Evolutionary conservation across 768 basidiomycete species (phyloP).

Genomic region (Suillus brevipes): DNA sequence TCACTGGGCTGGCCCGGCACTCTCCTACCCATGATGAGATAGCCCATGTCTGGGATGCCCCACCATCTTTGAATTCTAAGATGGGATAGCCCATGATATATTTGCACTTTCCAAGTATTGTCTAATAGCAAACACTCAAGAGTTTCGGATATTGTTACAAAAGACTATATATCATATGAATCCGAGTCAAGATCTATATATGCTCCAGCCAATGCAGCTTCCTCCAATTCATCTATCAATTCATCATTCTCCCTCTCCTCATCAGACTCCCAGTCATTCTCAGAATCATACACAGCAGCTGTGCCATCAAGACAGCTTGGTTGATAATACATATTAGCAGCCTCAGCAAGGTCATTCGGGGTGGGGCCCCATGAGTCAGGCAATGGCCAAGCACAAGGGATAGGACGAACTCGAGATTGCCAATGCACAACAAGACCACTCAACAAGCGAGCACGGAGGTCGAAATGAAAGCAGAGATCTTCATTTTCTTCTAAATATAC

Average conservation of each 20-base stretch:
- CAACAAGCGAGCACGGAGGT: not conserved
- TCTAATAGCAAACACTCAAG: not conserved
- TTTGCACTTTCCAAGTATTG: not conserved
- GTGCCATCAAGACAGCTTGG: not conserved
- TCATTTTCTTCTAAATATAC: not conserved
- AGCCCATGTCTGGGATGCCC: not conserved
- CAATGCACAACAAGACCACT: slow-evolving; percentile 2
- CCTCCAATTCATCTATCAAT: not conserved
- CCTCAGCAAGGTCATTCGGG: not conserved
- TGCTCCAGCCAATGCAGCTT: not conserved
- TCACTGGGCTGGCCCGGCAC: no score
- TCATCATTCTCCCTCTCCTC: not conserved
- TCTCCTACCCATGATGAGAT: not conserved
- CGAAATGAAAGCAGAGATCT: not conserved
- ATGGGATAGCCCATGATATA: not conserved
- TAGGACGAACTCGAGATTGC: not conserved
- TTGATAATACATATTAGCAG: not conserved
- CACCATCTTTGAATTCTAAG: not conserved
- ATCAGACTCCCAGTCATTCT: not conserved
- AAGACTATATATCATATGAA: not conserved
- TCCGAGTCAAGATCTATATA: not conserved
- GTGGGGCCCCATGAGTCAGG: not conserved
- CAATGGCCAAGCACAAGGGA: not conserved
- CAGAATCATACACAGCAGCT: not conserved
- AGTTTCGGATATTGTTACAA: not conserved